Evolutionary conservation across 73 alveolate genomes (phyloP).

Genomic region (Diophrys appendiculata): DNA sequence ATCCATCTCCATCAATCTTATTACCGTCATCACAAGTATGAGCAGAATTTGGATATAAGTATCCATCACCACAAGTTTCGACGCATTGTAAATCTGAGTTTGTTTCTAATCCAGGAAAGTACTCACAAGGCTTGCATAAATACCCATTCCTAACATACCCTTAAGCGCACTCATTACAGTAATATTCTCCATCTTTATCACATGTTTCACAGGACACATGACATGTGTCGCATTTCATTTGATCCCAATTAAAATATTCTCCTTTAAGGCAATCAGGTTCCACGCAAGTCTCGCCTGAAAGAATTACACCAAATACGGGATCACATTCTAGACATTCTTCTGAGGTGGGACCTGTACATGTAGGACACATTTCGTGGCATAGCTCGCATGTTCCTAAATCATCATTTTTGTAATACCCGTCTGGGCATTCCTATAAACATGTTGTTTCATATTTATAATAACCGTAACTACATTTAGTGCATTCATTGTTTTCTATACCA

Average conservation of each 20-base stretch:
- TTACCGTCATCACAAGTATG: background rate
- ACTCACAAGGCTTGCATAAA: background rate
- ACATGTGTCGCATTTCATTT: background rate
- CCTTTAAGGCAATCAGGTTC: background rate
- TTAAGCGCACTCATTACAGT: background rate
- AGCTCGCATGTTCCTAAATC: no score
- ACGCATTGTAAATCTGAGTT: background rate
- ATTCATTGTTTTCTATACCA: no score
- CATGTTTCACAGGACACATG: background rate
- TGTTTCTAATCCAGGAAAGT: background rate
- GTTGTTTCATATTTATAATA: no score
- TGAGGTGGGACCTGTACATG: no score
- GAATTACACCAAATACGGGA: no score
- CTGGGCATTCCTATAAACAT: no score
- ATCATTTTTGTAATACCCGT: no score
- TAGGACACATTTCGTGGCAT: no score
- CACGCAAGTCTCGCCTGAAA: no score
- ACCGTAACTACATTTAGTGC: no score
- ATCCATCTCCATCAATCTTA: background rate
- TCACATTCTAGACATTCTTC: no score
- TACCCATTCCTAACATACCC: background rate
- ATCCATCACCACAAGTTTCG: background rate
- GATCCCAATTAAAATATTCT: background rate
- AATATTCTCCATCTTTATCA: no score
- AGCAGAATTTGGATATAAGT: background rate